Percentiles rank a stretch among this genome's conserved stretches.
Conservation (phyloP, 257 asterid genomes). For the Avicennia marina region DNA sequence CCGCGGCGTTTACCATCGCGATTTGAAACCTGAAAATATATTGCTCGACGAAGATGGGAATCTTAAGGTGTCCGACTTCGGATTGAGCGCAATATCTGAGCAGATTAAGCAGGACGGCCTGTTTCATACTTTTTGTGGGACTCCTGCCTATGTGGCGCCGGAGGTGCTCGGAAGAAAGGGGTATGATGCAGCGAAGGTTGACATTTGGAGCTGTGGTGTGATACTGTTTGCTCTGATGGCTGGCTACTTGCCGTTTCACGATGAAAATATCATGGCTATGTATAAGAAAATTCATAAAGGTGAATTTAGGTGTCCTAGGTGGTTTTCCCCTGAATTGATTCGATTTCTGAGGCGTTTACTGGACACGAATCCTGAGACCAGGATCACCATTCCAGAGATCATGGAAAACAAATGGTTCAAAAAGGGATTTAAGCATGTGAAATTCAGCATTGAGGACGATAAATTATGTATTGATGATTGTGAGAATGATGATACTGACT, state of each 20-base stretch:
- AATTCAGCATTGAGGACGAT: constrained; percentile 27
- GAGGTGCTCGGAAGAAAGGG: constrained; percentile 30
- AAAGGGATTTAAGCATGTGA: constrained; percentile 45
- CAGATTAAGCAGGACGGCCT: constrained; percentile 45
- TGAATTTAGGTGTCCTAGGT: constrained; percentile 30
- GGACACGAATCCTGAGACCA: constrained; percentile 36
- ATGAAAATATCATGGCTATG: constrained; percentile 29
- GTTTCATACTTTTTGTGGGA: constrained; percentile 35
- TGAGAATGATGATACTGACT: constrained; percentile 1
- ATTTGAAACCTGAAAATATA: constrained; percentile 51
- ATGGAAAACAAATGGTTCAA: constrained; percentile 47
- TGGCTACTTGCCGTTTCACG: constrained; percentile 32
- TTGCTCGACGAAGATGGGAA: constrained; percentile 50
- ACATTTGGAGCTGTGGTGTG: constrained; percentile 35
- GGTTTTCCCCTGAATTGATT: constrained; percentile 26
- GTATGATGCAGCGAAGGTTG: constrained; percentile 33
- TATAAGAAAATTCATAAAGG: constrained; percentile 30
- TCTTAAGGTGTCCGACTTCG: constrained; percentile 53
- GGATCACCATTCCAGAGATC: constrained; percentile 38
- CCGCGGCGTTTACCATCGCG: constrained; percentile 56
- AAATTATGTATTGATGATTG: constrained; percentile 16
- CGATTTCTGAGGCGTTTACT: constrained; percentile 20
- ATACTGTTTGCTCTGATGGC: constrained; percentile 29
- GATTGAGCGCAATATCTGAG: constrained; percentile 52
- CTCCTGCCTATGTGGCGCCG: constrained; percentile 34